Conservation (phyloP, 106 monocot species). For the Gastrodia elata region DNA sequence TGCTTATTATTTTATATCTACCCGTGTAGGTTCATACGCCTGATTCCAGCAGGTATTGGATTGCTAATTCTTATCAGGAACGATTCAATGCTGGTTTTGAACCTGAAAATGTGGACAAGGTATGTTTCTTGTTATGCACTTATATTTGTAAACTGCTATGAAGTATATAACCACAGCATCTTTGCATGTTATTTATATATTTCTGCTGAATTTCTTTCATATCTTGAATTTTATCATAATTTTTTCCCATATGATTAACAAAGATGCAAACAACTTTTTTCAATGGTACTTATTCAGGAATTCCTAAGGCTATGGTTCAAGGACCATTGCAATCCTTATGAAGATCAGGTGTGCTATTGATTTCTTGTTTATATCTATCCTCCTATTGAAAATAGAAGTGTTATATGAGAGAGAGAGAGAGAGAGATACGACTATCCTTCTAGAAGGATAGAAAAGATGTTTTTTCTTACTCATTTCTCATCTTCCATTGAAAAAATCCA, state of each 20-base stretch:
- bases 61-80: constrained; percentile 78
- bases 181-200: background rate
- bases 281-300: constrained; percentile 31
- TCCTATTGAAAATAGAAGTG: no score
- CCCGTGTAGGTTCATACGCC: constrained; percentile 83
- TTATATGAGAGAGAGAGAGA: no score
- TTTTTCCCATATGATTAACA: background rate
- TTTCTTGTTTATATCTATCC: no score
- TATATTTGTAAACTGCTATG: background rate
- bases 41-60: constrained; percentile 98
- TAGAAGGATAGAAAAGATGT: no score
- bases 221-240: constrained; percentile 1
- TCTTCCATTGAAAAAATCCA: no score
- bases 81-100: constrained; percentile 56
- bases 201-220: background rate
- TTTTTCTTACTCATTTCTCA: no score
- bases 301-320: constrained; percentile 94
- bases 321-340: constrained; percentile 92
- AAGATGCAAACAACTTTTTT: background rate
- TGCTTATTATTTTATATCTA: background rate
- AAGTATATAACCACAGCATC: background rate
- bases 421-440: no score
- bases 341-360: constrained; percentile 53
- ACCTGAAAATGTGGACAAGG: constrained; percentile 99
- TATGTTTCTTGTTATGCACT: constrained; percentile 15